Conservation (phyloP, 306 rosid genomes). For the Prunus mongolica region DNA sequence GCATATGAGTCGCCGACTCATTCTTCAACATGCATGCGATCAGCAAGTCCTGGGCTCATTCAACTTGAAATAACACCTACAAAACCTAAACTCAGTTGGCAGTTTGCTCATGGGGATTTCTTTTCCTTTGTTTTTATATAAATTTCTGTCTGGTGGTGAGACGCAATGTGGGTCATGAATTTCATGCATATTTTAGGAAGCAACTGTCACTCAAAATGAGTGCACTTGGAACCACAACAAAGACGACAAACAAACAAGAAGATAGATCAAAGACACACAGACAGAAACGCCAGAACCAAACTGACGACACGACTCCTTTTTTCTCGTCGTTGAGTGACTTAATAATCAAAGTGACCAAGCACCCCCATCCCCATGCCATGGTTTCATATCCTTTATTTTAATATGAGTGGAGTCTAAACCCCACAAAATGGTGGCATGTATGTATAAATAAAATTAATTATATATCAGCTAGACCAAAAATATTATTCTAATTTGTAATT, state of each 20-base stretch:
- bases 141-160: background rate
- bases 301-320: background rate
- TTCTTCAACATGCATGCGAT: too few species aligned
- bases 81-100: background rate
- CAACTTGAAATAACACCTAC: too few species aligned
- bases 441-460: background rate
- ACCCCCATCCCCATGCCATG: background rate
- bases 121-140: background rate
- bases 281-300: background rate
- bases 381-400: background rate
- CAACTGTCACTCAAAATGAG: background rate
- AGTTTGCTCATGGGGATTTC: background rate
- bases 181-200: background rate
- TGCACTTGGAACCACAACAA: background rate
- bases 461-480: background rate
- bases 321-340: constrained; percentile 2
- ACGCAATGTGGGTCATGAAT: background rate
- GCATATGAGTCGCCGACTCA: too few species aligned
- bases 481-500: background rate
- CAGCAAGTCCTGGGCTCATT: too few species aligned
- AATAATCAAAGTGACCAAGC: background rate
- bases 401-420: background rate
- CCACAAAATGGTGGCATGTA: background rate
- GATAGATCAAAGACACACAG: background rate
- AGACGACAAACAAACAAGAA: background rate